Base-by-base conservation (phyloP, 169 alveolate species). In the Cyclospora cayetanensis region DNA sequence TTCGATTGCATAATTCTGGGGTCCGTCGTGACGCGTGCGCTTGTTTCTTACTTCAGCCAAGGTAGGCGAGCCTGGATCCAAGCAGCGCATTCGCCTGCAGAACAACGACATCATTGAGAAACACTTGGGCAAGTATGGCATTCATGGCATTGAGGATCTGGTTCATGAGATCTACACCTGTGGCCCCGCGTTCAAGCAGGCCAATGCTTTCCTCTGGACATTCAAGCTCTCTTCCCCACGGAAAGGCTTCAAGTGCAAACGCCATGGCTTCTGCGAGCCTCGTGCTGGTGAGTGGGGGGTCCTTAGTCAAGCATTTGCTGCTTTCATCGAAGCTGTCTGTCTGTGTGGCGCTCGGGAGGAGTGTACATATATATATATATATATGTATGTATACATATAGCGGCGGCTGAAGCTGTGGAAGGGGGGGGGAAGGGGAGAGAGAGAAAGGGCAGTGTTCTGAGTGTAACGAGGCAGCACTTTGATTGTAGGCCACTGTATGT, bases 131-230 rank as follows among this genome's bases (percentile, higher is more conserved):
- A 94, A 92, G 92, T 93, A 90, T 76, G 96, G 96, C 93, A 94
- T 95, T 84, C 94, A 88, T 65, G 97, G 97, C 12, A 95, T 99
- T 96, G 99, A 99, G 95, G 99, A 99, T 91, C 95, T 99, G 91
- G 97, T 99, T 76, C 99, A 99, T 95, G 99, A 99, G 95, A 97
- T 99, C 88, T 95, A 97, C 96, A 98, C 99, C 52, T 97, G 98
- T 93, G 99, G 99, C 63, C 99, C 99, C 60, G 97, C 97, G 95
- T 99, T 99, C 98, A 99, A 98, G 98, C 99, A 98, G 96, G 99
- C 98, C 89, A 98, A 98, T 97, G 97, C 97, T 96, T 98, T 98
- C 97, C 95, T 99, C 85, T 99, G 99, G 99, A 99, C 99, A 52
- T 99, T 99, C 98, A 99, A 99, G 95, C 97, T 99, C 87, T 95